These are phyloP conservation scores for Chalciporus sp. DNA, from an alignment of 1,284 basidiomycete genomes.

Conservation along the genomic window DNA sequence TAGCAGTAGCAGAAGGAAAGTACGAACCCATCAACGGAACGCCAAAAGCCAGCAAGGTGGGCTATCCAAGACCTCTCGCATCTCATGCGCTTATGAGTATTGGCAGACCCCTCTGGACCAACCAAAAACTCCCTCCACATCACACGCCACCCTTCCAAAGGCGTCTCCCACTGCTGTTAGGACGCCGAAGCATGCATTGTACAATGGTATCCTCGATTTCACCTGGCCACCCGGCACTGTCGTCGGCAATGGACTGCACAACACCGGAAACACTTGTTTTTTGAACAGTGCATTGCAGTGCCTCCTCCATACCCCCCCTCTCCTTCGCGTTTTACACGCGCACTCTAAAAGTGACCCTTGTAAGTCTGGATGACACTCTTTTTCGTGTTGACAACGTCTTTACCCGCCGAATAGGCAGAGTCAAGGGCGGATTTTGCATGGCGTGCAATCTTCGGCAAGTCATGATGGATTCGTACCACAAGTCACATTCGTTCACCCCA, in stretches of 20 bases:
- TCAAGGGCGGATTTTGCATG: constrained; percentile 73
- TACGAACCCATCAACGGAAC: constrained; percentile 77
- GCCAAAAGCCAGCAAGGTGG: constrained; percentile 43
- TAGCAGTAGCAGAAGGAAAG: constrained; percentile 69
- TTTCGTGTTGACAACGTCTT: constrained; percentile 2
- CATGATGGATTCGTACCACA: constrained; percentile 52
- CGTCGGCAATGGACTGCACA: constrained; percentile 74
- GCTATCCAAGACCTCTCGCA: neutral
- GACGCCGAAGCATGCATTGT: constrained; percentile 41
- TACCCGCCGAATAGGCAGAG: constrained; percentile 48
- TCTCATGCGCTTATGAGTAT: constrained; percentile 3
- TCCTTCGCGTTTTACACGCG: constrained; percentile 68
- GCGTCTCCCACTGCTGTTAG: constrained; percentile 20
- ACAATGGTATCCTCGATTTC: constrained; percentile 55
- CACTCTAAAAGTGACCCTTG: constrained; percentile 57
- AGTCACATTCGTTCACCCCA: constrained; percentile 58
- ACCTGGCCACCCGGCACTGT: constrained; percentile 50
- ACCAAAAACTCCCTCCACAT: constrained; percentile 22
- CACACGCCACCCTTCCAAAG: constrained; percentile 24
- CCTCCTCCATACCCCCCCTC: constrained; percentile 90
- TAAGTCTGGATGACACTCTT: constrained; percentile 35
- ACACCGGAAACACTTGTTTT: constrained; percentile 97
- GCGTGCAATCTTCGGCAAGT: constrained; percentile 66
- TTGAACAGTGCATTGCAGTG: constrained; percentile 96
- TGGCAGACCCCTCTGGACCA: constrained; percentile 22